A percentile compares a stretch with the other conserved stretches of the same genome.
These are phyloP conservation scores for Lipomyces chichibuensis DNA, from an alignment of 805 yeast genomes.

Conservation along the genomic window DNA sequence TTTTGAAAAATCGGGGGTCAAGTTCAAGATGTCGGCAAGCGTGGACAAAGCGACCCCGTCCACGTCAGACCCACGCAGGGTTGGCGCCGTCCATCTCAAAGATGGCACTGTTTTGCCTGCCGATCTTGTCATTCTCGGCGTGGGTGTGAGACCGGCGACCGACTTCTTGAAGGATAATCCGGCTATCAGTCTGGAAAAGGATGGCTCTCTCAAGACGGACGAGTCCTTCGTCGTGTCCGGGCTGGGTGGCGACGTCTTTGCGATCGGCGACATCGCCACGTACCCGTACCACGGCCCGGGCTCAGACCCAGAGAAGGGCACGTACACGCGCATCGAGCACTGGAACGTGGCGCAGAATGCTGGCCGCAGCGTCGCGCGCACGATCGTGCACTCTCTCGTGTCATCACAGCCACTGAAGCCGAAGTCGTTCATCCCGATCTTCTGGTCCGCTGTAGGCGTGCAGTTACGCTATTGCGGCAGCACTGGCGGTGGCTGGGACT, in stretches of 20 bases:
- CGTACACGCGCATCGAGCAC: constrained; percentile 16
- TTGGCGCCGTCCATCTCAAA: constrained; percentile 13
- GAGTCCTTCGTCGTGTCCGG: constrained; percentile 15
- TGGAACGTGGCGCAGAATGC: constrained; percentile 18
- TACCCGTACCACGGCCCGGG: constrained; percentile 14
- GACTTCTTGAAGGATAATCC: constrained; percentile 4
- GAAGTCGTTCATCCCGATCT: constrained; percentile 14
- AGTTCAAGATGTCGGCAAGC: constrained; percentile 7
- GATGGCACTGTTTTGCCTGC: constrained; percentile 15
- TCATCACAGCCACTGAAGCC: constrained; percentile 7
- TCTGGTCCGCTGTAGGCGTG: constrained; percentile 23
- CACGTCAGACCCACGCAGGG: neutral
- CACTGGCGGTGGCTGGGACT: constrained; percentile 16
- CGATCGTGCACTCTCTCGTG: neutral
- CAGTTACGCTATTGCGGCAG: constrained; percentile 20
- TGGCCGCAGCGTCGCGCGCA: constrained; percentile 11
- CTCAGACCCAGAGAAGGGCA: neutral
- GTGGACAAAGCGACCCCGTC: constrained; percentile 5
- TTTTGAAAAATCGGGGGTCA: constrained; percentile 11
- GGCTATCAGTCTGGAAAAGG: constrained; percentile 9
- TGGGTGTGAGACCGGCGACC: constrained; percentile 17
- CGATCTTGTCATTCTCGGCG: constrained; percentile 19
- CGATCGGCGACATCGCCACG: constrained; percentile 22
- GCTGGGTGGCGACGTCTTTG: constrained; percentile 18
- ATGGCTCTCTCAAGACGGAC: constrained; percentile 15